A percentile compares a stretch with the other conserved stretches of the same genome.
phyloP scores from a whole-genome alignment of 2,329 filamentous ascomycete species.

The Xenoacremonium recifei region DNA sequence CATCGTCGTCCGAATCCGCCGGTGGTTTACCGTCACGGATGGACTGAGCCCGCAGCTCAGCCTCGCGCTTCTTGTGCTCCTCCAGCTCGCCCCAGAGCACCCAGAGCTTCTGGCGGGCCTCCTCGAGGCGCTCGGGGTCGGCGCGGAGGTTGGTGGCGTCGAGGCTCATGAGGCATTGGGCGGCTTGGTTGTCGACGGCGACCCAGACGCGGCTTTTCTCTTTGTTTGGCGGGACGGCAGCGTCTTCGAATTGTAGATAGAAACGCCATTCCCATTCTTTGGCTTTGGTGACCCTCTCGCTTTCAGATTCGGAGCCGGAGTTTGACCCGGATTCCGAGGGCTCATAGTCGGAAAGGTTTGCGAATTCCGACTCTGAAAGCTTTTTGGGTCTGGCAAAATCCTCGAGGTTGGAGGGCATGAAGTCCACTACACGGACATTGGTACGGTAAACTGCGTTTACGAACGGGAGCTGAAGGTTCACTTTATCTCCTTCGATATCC shows the following conservation, averaged over 20 bases:
- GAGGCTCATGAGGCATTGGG: slow-evolving; percentile 46
- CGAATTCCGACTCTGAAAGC: slow-evolving; percentile 47
- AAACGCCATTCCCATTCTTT: slow-evolving; percentile 83
- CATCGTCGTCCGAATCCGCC: slow-evolving; percentile 37
- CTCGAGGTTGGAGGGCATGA: slow-evolving; percentile 65
- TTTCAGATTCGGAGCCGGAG: slow-evolving; percentile 19
- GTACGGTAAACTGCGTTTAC: slow-evolving; percentile 69
- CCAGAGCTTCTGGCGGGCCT: slow-evolving; percentile 69
- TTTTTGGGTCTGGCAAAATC: slow-evolving; percentile 62
- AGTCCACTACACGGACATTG: slow-evolving; percentile 78
- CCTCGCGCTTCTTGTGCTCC: slow-evolving; percentile 56
- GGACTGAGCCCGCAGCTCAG: slow-evolving; percentile 27
- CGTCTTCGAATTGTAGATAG: slow-evolving; percentile 74
- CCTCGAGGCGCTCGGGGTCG: slow-evolving; percentile 45
- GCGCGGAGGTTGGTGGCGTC: slow-evolving; percentile 55
- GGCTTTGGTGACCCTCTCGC: slow-evolving; percentile 21
- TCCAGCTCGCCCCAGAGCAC: slow-evolving; percentile 84
- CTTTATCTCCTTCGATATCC: slow-evolving; percentile 36
- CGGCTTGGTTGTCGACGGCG: slow-evolving; percentile 60
- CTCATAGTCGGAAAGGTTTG: slow-evolving; percentile 46
- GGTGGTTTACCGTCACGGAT: slow-evolving; percentile 31
- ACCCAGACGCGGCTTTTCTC: slow-evolving; percentile 59
- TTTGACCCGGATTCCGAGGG: slow-evolving; percentile 20
- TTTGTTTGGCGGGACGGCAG: slow-evolving; percentile 30
- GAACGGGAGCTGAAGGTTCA: slow-evolving; percentile 61